A percentile compares a stretch with the other conserved stretches of the same genome.
Conservation (phyloP, 768 basidiomycete species). For the Lentinula lateritia region DNA sequence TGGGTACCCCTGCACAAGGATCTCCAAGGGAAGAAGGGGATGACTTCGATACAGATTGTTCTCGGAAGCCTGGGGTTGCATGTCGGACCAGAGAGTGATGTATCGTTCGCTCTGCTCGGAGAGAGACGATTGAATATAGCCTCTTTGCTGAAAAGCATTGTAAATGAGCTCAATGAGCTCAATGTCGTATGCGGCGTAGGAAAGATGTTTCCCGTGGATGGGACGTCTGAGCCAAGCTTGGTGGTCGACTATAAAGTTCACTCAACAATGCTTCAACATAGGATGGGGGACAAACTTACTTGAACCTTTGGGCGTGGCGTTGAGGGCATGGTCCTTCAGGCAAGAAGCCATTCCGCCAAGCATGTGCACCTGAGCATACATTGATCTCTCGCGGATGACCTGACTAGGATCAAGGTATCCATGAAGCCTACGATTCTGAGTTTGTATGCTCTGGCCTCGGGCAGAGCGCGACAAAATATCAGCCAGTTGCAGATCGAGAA, state of each 20-base stretch:
- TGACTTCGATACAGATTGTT: not conserved
- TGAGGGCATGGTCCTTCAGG: not conserved
- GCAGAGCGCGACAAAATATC: constrained; percentile 25
- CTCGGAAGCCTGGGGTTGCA: not conserved
- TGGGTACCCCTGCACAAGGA: not conserved
- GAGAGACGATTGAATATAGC: not conserved
- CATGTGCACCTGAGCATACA: not conserved
- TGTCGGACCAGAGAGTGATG: not conserved
- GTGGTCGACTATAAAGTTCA: constrained; percentile 2
- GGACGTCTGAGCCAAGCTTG: constrained; percentile 32
- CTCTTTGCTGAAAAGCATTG: constrained; percentile 18
- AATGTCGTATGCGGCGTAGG: constrained; percentile 38
- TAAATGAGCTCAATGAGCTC: constrained; percentile 30
- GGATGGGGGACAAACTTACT: not conserved
- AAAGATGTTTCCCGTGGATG: constrained; percentile 24
- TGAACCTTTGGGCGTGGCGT: not conserved
- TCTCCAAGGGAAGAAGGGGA: constrained; percentile 3
- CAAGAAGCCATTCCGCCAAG: not conserved
- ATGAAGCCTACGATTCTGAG: constrained; percentile 6
- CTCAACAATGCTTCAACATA: not conserved
- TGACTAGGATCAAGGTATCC: not conserved
- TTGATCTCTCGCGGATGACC: not conserved
- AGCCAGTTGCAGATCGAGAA: constrained; percentile 37
- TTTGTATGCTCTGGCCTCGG: constrained; percentile 20
- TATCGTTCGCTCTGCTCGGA: not conserved